These are phyloP conservation scores for Cercospora berteroae DNA, from an alignment of 2,329 filamentous ascomycete genomes.

Conservation along the genomic window DNA sequence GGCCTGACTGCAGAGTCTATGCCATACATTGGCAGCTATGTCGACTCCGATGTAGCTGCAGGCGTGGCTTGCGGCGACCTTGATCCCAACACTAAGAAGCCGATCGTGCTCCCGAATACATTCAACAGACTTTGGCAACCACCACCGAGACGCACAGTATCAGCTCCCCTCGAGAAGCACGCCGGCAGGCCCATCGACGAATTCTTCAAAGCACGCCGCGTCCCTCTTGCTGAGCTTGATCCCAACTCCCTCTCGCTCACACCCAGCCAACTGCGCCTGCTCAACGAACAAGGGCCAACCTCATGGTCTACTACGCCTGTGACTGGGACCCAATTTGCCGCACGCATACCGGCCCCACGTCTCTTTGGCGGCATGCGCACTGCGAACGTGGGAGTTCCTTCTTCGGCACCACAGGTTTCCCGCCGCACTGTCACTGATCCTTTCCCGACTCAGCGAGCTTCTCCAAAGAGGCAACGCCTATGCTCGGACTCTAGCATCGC, in stretches of 20 bases:
- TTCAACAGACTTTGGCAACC: slow-evolving; percentile 31
- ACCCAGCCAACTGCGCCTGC: slow-evolving; percentile 60
- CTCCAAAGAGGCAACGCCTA: slow-evolving; percentile 33
- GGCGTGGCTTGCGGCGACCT: slow-evolving; percentile 78
- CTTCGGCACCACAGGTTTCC: slow-evolving; percentile 45
- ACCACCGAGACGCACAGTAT: slow-evolving; percentile 30
- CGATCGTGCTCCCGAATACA: slow-evolving; percentile 46
- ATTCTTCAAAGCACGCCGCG: slow-evolving; percentile 64
- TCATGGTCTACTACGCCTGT: slow-evolving; percentile 57
- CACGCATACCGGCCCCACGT: slow-evolving; percentile 26
- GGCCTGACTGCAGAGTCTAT: slow-evolving; percentile 67
- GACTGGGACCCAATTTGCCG: slow-evolving; percentile 12
- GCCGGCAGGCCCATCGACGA: slow-evolving; percentile 60
- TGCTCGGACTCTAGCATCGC: slow-evolving; percentile 43
- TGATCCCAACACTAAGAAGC: slow-evolving; percentile 83
- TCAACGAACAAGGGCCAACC: slow-evolving; percentile 53
- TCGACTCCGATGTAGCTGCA: slow-evolving; percentile 60
- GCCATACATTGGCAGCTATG: slow-evolving; percentile 71
- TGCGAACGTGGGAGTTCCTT: slow-evolving; percentile 34
- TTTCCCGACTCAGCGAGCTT: slow-evolving; percentile 24
- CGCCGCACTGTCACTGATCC: slow-evolving; percentile 41
- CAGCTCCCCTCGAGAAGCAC: slow-evolving; percentile 53
- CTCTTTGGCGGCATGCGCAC: slow-evolving; percentile 20
- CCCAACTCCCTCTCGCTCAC: slow-evolving; percentile 66
- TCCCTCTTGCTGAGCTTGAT: slow-evolving; percentile 65